Base-by-base conservation (phyloP, 352 stramenopile genomes). In the Phytopythium chamaehyphon region DNA sequence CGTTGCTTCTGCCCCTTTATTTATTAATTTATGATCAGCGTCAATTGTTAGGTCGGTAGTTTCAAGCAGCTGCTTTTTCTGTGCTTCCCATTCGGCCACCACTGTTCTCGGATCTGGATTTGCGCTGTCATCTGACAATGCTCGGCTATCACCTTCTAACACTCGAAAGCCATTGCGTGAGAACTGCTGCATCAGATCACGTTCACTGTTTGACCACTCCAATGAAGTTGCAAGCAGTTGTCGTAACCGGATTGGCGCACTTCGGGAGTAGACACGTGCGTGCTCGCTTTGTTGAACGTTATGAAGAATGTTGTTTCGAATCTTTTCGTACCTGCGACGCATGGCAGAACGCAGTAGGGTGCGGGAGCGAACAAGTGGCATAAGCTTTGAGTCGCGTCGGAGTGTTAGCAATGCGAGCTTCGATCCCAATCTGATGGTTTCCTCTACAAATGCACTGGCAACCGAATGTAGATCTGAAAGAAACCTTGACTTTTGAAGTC, bases 271-370 rank as follows among this genome's bases (percentile, higher is more conserved):
- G 10, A 81, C 66, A 6, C 75, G 66, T 45, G 74, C 64, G 2
- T 75, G 73, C 22, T 87, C 78, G 46, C 73, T 86, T 40, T 84
- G 77, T 18, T 73, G 61, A 6, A 79, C 76, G 3, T 58, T 47
- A 31, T 71, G 71, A 3, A 87, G 24, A 33, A 89, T 80, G 10
- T 40, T 45, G 2, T 47, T 15, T 46, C 68, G 69, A 22, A 75
- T 84, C 26, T 47, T 54, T 28, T 83, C 69, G 50, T 82, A 76
- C 19, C 75, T 62, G 21, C 52, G 62, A 0, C 65, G 66, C 75
- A 89, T 87, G 1, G 57, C 56, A 26, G 56, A 49, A 16, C 76
- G 74, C 23, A 89, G 15, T 15, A 89, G 35, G 2, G 69, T 58
- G 24, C 73, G 63, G 6, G 78, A 73, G 37, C 65, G 57, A 19